Evolutionary conservation across 768 basidiomycete species (phyloP).

Genomic region (Russula griseocarnosa): DNA sequence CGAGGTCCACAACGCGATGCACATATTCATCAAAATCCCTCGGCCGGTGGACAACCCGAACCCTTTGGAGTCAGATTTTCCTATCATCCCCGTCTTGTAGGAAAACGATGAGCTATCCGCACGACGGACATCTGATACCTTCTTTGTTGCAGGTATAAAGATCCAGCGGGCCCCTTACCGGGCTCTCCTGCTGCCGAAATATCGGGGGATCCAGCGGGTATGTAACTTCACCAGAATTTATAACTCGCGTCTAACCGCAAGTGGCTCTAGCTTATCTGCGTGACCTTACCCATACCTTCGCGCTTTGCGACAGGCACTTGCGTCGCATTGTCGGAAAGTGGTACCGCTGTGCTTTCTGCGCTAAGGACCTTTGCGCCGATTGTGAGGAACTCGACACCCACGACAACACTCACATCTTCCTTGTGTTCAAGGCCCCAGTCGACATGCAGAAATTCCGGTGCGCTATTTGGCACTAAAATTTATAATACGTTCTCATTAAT

Average conservation of each 20-base stretch:
- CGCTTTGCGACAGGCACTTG: conserved; percentile 86
- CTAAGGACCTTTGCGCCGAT: conserved; percentile 77
- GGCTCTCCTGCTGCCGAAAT: conserved; percentile 35
- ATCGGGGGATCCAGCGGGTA: conserved; percentile 55
- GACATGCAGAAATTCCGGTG: conserved; percentile 74
- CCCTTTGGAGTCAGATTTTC: conserved; percentile 48
- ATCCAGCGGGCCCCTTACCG: conserved; percentile 52
- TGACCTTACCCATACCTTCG: conserved; percentile 55
- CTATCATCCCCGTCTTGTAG: conserved; percentile 64
- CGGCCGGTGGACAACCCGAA: conserved; percentile 59
- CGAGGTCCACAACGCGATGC: conserved; percentile 73
- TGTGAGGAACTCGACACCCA: conserved; percentile 83
- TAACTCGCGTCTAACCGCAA: neutral
- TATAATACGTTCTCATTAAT: conserved; percentile 14
- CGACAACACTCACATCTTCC: conserved; percentile 75
- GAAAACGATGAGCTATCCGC: too few relatives aligned
- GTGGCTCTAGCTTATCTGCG: conserved; percentile 55
- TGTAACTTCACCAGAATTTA: conserved; percentile 9
- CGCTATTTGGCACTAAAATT: conserved; percentile 28
- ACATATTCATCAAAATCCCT: conserved; percentile 84
- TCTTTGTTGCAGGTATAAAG: conserved; percentile 49
- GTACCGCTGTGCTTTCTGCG: conserved; percentile 88
- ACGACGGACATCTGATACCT: neutral
- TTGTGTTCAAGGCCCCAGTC: conserved; percentile 82
- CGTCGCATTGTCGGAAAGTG: conserved; percentile 79